A percentile compares a stretch with the other conserved stretches of the same genome.
Conservation (phyloP, 768 basidiomycete genomes). For the Hygrophoropsis aurantiaca region DNA sequence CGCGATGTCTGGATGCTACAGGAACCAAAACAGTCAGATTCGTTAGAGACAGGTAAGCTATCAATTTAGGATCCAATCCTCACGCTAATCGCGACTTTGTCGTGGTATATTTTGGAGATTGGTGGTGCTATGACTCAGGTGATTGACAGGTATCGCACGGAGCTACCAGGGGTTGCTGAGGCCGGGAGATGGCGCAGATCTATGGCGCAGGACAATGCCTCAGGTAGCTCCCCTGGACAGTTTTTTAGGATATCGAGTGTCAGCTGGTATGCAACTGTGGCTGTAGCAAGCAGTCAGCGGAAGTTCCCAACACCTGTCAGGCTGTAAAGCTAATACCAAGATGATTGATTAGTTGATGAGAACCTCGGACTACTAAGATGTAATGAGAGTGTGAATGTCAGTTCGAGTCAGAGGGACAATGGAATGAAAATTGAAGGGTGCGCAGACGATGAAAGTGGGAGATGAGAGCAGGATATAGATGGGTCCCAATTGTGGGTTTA, state of each 20-base stretch:
- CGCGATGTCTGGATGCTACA: constrained; percentile 12
- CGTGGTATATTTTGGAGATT: constrained; percentile 1
- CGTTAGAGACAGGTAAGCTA: neutral
- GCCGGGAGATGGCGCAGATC: neutral
- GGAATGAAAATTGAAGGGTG: too few species aligned
- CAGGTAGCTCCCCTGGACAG: too few species aligned
- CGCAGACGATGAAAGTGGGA: constrained; percentile 7
- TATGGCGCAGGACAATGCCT: too few species aligned
- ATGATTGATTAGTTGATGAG: too few species aligned
- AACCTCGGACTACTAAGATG: too few species aligned
- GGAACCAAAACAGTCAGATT: constrained; percentile 7
- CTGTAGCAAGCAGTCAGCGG: too few species aligned
- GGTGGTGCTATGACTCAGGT: constrained; percentile 11
- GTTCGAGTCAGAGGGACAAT: too few species aligned
- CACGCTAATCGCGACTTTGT: constrained; percentile 11
- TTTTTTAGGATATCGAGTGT: too few species aligned
- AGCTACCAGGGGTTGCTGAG: constrained; percentile 2
- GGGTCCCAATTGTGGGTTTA: neutral
- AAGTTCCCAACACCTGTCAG: too few species aligned
- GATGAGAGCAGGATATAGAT: constrained; percentile 17
- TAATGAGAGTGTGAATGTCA: too few species aligned
- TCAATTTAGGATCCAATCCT: constrained; percentile 5
- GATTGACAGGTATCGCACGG: constrained; percentile 5
- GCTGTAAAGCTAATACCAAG: too few species aligned
- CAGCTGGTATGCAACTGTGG: too few species aligned